Evolutionary conservation across 306 rosid genomes (phyloP), one percentile per base, ranked within the genome.

Genomic region (Rubus idaeus): DNA sequence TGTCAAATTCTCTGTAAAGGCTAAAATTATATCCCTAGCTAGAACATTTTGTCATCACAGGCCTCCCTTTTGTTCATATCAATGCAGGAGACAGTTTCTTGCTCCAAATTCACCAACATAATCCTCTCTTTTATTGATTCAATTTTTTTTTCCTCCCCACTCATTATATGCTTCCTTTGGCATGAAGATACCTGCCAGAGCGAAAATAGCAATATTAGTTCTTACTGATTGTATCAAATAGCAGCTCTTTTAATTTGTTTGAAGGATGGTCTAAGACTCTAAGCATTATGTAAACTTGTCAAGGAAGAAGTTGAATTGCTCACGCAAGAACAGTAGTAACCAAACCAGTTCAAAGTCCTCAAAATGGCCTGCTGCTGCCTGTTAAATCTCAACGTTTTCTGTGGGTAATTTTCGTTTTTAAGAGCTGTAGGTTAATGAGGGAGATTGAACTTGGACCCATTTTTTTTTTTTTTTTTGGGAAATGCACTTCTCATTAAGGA

Each of bases 1-100:
- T 60, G 68, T 44, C 62, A 73, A 45, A 16, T 75, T 75, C 44
- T 77, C 63, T 84, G 83, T 70, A 44, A 37, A 74, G 77, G 60
- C 23, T 42, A 52, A 17, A 71, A 52, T 55, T 41, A 41, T 56
- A 20, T 73, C 40, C 40, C 53, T 21, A 44, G 5, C 14, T 68
- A 3, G 40, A 21, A 68, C 55, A 17, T 44, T 68, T 68, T 45
- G 73, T 12, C 56, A 46, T 68, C 51, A 20, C 41, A 55, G 44
- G 57, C 20, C 23, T n/a, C 55, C 45, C n/a, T 12, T 49, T 49
- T 69, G 44, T 23, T 49, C 44, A 49, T 35, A 70, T 47, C 74
- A 46, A 13, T 70, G 64, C 21, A 70, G 56, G 49, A 47, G 44
- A 12, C 74, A 47, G 58, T 49, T 69, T 44, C 35, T 9, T 26